phyloP scores from a whole-genome alignment of 345 rosid species.

The Toxicodendron radicans region DNA sequence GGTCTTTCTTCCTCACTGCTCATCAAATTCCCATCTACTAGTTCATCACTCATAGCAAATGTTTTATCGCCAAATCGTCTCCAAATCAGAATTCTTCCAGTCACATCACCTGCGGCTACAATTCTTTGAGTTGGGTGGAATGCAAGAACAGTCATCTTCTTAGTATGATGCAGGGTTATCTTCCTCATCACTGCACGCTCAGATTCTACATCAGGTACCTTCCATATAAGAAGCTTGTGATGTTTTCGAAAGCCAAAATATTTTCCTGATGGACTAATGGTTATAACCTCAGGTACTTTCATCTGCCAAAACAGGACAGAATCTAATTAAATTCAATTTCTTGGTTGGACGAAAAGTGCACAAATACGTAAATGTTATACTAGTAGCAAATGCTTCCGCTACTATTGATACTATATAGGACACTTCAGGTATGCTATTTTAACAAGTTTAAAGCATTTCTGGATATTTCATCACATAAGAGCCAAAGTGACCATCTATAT shows the following conservation, averaged over 20 bases:
- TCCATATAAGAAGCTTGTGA: constrained; percentile 68
- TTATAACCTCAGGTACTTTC: constrained; percentile 53
- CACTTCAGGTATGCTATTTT: not conserved
- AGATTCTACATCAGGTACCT: constrained; percentile 56
- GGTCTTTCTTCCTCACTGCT: constrained; percentile 66
- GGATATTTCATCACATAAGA: not conserved
- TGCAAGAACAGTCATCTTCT: constrained; percentile 59
- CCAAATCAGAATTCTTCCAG: constrained; percentile 92
- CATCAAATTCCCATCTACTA: constrained; percentile 24
- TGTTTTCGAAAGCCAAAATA: constrained; percentile 62
- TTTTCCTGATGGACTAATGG: constrained; percentile 58
- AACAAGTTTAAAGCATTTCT: not conserved
- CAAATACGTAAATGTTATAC: not conserved
- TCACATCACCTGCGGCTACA: constrained; percentile 86
- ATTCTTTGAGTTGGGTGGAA: constrained; percentile 82
- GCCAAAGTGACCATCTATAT: not conserved
- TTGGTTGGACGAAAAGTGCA: not conserved
- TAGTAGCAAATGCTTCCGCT: not conserved
- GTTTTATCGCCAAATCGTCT: constrained; percentile 72
- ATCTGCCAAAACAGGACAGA: constrained; percentile 45
- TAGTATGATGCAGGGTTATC: constrained; percentile 82
- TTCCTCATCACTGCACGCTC: constrained; percentile 44
- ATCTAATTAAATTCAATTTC: not conserved
- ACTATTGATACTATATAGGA: not conserved
- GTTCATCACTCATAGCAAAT: constrained; percentile 34